A percentile compares a stretch with the other conserved stretches of the same genome.
phyloP scores from a whole-genome alignment of 805 yeast species.

The Cyberlindnera bimundalis region DNA sequence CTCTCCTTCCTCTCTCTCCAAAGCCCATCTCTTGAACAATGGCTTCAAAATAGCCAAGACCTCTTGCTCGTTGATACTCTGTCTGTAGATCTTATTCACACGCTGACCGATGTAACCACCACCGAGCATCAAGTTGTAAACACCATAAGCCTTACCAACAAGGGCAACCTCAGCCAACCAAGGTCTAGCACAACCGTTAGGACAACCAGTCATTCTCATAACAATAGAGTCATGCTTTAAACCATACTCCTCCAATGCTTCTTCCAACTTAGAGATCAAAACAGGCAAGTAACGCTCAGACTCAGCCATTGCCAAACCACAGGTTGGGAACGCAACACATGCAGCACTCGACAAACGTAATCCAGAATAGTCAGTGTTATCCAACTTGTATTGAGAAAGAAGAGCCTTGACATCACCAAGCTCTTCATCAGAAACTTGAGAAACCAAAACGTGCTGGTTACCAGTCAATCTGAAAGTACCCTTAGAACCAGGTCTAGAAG shows the following conservation, averaged over 20 bases:
- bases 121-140: slow-evolving; percentile 90
- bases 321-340: slow-evolving; percentile 97
- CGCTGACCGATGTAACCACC: slow-evolving; percentile 95
- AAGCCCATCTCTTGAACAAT: slow-evolving; percentile 89
- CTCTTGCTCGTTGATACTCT: slow-evolving; percentile 88
- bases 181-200: slow-evolving; percentile 98
- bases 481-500: slow-evolving; percentile 41
- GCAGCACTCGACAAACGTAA: slow-evolving; percentile 90
- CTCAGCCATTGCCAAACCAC: slow-evolving; percentile 99
- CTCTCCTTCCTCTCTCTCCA: slow-evolving; percentile 87
- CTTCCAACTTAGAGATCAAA: slow-evolving; percentile 76
- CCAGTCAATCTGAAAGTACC: slow-evolving; percentile 94
- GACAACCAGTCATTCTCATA: slow-evolving; percentile 99
- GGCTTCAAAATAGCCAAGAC: slow-evolving; percentile 75
- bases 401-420: slow-evolving; percentile 58
- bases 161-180: slow-evolving; percentile 96
- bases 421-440: slow-evolving; percentile 68
- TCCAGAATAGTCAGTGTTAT: slow-evolving; percentile 78
- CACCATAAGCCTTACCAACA: slow-evolving; percentile 92
- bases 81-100: slow-evolving; percentile 82
- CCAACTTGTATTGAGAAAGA: slow-evolving; percentile 72
- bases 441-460: slow-evolving; percentile 85
- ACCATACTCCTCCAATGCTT: slow-evolving; percentile 86
- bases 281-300: slow-evolving; percentile 86
- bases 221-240: slow-evolving; percentile 91